Evolutionary conservation across 495 filamentous ascomycete genomes (phyloP).

Genomic region (Lepidopterella palustris): DNA sequence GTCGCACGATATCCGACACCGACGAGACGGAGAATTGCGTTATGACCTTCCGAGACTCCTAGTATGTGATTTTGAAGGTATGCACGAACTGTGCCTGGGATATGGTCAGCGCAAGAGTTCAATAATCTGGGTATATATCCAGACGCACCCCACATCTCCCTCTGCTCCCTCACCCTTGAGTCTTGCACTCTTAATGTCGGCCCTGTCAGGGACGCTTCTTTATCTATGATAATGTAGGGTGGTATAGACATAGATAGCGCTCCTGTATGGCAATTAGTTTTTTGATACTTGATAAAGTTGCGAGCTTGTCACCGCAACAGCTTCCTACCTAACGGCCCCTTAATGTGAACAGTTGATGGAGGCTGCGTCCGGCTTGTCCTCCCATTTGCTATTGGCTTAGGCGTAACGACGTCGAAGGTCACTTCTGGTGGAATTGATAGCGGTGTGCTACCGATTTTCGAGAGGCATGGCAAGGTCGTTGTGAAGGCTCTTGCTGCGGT

Average conservation of each 20-base stretch:
- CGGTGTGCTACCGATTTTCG: slow-evolving; percentile 76
- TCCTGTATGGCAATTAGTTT: slow-evolving; percentile 39
- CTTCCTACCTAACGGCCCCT: slow-evolving; percentile 64
- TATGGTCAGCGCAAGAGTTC: slow-evolving; percentile 11
- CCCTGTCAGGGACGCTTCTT: slow-evolving; percentile 54
- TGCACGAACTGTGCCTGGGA: slow-evolving; percentile 76
- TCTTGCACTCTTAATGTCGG: slow-evolving; percentile 63
- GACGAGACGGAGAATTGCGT: slow-evolving; percentile 84
- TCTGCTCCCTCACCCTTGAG: slow-evolving; percentile 58
- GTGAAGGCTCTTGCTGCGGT: slow-evolving; percentile 59
- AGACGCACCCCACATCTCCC: slow-evolving; percentile 92
- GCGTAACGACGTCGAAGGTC: slow-evolving; percentile 56
- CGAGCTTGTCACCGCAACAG: background rate
- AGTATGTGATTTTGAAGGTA: slow-evolving; percentile 84
- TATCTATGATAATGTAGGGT: slow-evolving; percentile 61
- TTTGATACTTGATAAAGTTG: too few relatives aligned
- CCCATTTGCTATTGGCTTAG: slow-evolving; percentile 41
- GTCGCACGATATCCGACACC: slow-evolving; percentile 93
- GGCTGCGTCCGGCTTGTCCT: slow-evolving; percentile 45
- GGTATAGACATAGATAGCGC: slow-evolving; percentile 67
- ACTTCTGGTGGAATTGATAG: slow-evolving; percentile 82
- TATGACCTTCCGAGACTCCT: slow-evolving; percentile 93
- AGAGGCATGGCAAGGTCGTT: slow-evolving; percentile 54
- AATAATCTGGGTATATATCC: background rate
- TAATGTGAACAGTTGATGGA: slow-evolving; percentile 57